Evolutionary conservation across 768 basidiomycete genomes (phyloP).

Genomic region (Collybia nuda): DNA sequence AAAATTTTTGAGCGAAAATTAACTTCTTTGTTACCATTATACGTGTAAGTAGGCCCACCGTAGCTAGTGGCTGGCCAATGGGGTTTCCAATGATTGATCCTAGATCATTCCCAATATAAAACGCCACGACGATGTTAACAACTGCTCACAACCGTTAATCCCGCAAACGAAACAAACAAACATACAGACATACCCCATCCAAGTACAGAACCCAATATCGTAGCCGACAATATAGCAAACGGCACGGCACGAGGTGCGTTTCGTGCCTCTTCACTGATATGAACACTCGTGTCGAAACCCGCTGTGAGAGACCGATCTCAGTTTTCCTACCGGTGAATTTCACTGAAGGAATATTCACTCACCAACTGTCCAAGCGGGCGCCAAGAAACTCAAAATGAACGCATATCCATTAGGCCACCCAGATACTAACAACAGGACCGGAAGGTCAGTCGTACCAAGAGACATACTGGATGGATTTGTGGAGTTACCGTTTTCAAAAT

Average conservation of each 20-base stretch:
- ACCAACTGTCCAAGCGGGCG: slow-evolving; percentile 45
- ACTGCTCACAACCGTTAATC: slow-evolving; percentile 23
- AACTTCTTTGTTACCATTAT: slow-evolving; percentile 10
- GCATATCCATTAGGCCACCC: slow-evolving; percentile 62
- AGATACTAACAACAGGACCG: slow-evolving; percentile 33
- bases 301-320: slow-evolving; percentile 33
- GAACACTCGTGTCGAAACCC: slow-evolving; percentile 55
- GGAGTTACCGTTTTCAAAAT: slow-evolving; percentile 56
- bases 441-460: neutral
- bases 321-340: slow-evolving; percentile 23
- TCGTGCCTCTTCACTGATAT: slow-evolving; percentile 70
- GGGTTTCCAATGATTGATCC: slow-evolving; percentile 41
- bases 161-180: neutral
- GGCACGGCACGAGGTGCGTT: slow-evolving; percentile 72
- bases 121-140: slow-evolving; percentile 59
- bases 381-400: slow-evolving; percentile 44
- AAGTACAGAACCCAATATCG: slow-evolving; percentile 53
- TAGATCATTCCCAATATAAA: slow-evolving; percentile 59
- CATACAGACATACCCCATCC: slow-evolving; percentile 49
- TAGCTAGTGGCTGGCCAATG: slow-evolving; percentile 57
- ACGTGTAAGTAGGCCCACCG: slow-evolving; percentile 23
- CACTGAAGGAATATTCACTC: slow-evolving; percentile 5
- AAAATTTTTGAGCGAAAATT: neutral
- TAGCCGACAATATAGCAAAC: slow-evolving; percentile 61
- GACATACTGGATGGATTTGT: neutral